Conservation (phyloP, 2,329 filamentous ascomycete species). For the Fusarium nygamai region DNA sequence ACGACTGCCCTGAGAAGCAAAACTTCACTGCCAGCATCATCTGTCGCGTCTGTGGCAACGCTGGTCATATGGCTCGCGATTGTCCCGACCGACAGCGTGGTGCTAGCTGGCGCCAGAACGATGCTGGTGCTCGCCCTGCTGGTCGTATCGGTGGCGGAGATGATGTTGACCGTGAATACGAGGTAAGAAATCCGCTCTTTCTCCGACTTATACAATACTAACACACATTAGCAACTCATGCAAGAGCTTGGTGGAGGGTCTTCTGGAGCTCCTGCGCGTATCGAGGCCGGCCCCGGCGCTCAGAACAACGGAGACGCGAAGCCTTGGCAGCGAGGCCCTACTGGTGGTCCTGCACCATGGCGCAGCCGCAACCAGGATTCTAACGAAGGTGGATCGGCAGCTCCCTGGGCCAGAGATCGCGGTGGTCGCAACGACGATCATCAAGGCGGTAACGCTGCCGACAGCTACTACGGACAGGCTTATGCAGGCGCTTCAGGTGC, state of each 20-base stretch:
- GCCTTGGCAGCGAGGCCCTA: slow-evolving; percentile 90
- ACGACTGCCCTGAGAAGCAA: slow-evolving; percentile 96
- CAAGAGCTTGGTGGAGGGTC: slow-evolving; percentile 82
- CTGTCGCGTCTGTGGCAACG: slow-evolving; percentile 96
- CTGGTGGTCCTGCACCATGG: slow-evolving; percentile 87
- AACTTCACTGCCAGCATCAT: slow-evolving; percentile 99
- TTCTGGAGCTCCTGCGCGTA: slow-evolving; percentile 76
- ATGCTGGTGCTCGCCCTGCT: slow-evolving; percentile 63
- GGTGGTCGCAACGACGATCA: slow-evolving; percentile 59
- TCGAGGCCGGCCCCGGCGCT: slow-evolving; percentile 81
- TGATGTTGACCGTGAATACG: slow-evolving; percentile 92
- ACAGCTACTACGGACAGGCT: slow-evolving; percentile 46
- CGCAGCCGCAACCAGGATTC: slow-evolving; percentile 64
- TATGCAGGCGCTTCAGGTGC: slow-evolving; percentile 44
- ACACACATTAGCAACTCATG: slow-evolving; percentile 83
- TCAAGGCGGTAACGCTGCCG: slow-evolving; percentile 43
- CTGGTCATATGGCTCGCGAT: slow-evolving; percentile 97
- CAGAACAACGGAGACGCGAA: slow-evolving; percentile 70
- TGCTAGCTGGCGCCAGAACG: slow-evolving; percentile 89
- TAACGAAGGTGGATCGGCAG: slow-evolving; percentile 59
- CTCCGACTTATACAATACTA: slow-evolving; percentile 46
- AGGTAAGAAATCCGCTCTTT: slow-evolving; percentile 67
- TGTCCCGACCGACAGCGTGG: slow-evolving; percentile 95
- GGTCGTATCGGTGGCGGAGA: slow-evolving; percentile 80
- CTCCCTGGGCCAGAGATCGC: slow-evolving; percentile 72